Conservation (phyloP, 1,284 basidiomycete species). For the Marasmius fiardii region DNA sequence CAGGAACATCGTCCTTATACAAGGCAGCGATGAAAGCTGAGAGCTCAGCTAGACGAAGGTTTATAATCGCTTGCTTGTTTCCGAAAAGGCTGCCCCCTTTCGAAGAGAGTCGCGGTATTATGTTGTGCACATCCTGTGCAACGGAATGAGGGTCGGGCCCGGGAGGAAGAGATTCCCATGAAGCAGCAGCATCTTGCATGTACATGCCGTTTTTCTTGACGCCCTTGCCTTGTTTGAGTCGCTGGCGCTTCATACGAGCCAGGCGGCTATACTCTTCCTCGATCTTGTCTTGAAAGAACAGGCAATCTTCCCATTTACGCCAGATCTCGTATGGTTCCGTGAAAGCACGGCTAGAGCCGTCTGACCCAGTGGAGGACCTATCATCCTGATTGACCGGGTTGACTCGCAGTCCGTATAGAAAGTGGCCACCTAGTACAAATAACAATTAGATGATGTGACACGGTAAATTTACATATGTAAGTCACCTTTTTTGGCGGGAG, state of each 20-base stretch:
- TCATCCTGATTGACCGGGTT: constrained; percentile 39
- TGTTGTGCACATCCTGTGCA: constrained; percentile 59
- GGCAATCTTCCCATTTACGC: constrained; percentile 77
- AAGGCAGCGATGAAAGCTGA: constrained; percentile 53
- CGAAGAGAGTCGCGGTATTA: constrained; percentile 64
- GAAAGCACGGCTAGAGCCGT: constrained; percentile 6
- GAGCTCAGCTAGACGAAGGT: constrained; percentile 60
- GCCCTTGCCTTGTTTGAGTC: constrained; percentile 66
- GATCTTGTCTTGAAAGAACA: constrained; percentile 67
- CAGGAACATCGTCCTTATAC: constrained; percentile 57
- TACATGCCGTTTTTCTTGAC: constrained; percentile 73
- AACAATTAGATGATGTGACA: neutral
- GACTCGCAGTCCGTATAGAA: constrained; percentile 62
- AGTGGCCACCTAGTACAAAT: constrained; percentile 41
- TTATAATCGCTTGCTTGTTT: constrained; percentile 61
- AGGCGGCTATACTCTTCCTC: constrained; percentile 60
- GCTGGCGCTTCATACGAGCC: constrained; percentile 60
- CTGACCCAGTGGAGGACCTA: constrained; percentile 28
- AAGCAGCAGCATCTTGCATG: constrained; percentile 67
- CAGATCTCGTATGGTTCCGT: constrained; percentile 61
- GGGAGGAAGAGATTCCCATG: constrained; percentile 82
- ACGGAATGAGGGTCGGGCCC: constrained; percentile 72
- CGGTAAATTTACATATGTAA: constrained; percentile 1
- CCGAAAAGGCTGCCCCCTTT: constrained; percentile 65
- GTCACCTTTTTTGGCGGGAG: constrained; percentile 58